Evolutionary conservation across 2,329 filamentous ascomycete genomes (phyloP).

Genomic region (Aureobasidium sp.): DNA sequence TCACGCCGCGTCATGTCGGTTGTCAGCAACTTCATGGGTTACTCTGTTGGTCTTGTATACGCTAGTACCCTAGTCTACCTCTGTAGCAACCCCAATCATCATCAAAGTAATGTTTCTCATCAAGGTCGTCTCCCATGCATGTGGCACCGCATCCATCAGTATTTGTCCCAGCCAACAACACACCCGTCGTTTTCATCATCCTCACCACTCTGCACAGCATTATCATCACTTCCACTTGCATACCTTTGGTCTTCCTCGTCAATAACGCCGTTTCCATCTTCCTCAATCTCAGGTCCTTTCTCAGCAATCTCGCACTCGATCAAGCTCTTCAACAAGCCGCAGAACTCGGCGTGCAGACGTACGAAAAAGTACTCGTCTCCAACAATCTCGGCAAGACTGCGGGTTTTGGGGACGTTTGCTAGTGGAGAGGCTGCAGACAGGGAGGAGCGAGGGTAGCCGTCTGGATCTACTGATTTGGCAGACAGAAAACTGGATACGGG

Average conservation of each 20-base stretch:
- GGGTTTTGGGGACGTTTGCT: constrained; percentile 11
- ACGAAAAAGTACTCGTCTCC: constrained; percentile 15
- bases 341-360: constrained; percentile 15
- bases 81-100: not conserved
- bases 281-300: not conserved
- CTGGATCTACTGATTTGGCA: constrained; percentile 15
- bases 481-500: constrained; percentile 15
- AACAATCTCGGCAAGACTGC: constrained; percentile 5
- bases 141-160: not conserved
- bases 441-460: constrained; percentile 15
- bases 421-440: not conserved
- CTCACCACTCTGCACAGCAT: constrained; percentile 5
- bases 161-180: not conserved
- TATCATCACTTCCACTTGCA: constrained; percentile 6
- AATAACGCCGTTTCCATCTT: not conserved
- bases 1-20: no score
- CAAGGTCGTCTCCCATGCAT: not conserved
- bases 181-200: not conserved
- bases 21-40: no score
- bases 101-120: not conserved
- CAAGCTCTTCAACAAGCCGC: constrained; percentile 6
- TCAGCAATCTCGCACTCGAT: constrained; percentile 3
- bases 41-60: not conserved
- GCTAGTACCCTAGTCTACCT: not conserved
- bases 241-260: not conserved